Evolutionary conservation across 2,329 filamentous ascomycete genomes (phyloP).

Genomic region (Emericellopsis cladophorae): DNA sequence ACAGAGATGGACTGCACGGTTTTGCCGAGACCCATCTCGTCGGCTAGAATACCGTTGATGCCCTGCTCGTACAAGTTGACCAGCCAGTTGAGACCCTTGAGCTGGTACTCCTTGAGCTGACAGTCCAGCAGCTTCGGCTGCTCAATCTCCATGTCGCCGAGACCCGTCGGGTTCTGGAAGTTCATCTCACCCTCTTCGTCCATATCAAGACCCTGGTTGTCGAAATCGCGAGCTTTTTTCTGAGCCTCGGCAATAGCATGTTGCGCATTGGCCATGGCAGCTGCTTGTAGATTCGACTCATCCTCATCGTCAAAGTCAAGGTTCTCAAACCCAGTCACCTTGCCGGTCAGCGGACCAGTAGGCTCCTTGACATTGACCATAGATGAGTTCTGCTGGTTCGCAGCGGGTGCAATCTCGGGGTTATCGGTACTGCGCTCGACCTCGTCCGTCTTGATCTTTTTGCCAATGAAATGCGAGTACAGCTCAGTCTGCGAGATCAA

Average conservation of each 20-base stretch:
- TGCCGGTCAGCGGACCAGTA: constrained; percentile 42
- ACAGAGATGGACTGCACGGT: constrained; percentile 98
- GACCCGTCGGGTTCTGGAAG: constrained; percentile 94
- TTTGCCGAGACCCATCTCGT: constrained; percentile 99
- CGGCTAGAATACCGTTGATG: constrained; percentile 97
- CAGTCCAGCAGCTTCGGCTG: constrained; percentile 90
- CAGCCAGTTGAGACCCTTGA: constrained; percentile 98
- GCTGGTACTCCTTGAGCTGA: constrained; percentile 94
- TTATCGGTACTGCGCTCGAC: constrained; percentile 85
- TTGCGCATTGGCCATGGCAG: constrained; percentile 90
- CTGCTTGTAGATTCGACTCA: constrained; percentile 66
- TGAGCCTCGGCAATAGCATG: constrained; percentile 92
- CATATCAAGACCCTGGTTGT: constrained; percentile 56
- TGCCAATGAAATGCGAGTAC: constrained; percentile 98
- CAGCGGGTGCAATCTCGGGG: constrained; percentile 50
- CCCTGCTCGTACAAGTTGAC: constrained; percentile 98
- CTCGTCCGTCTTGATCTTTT: constrained; percentile 97
- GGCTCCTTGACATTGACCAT: constrained; percentile 38
- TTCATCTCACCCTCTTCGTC: constrained; percentile 97
- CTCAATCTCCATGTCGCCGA: constrained; percentile 87
- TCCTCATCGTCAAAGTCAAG: constrained; percentile 94
- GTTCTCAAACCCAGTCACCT: constrained; percentile 88
- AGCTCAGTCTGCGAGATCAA: constrained; percentile 97
- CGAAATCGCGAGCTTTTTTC: constrained; percentile 85
- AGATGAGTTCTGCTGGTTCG: constrained; percentile 22